These are phyloP conservation scores for Tetrapisispora arboricola DNA, from an alignment of 805 yeast genomes.

Conservation along the genomic window DNA sequence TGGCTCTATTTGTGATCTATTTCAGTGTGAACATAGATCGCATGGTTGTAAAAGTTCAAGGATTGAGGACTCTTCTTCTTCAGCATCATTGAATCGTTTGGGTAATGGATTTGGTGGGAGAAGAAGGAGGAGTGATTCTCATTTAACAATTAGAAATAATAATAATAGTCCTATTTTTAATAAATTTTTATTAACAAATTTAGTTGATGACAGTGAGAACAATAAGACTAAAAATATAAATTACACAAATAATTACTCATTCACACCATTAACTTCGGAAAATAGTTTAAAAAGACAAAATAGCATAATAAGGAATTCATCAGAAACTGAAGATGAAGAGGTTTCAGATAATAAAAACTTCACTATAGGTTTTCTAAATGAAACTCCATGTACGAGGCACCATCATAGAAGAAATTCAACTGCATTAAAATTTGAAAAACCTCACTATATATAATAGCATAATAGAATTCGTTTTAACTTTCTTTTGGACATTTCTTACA, in stretches of 20 bases:
- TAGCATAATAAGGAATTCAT: background rate
- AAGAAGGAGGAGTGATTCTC: conserved; percentile 1
- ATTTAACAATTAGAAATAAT: background rate
- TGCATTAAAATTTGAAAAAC: conserved; percentile 22
- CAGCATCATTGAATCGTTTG: background rate
- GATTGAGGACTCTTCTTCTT: background rate
- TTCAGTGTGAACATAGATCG: conserved; percentile 1
- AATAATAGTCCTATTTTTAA: background rate
- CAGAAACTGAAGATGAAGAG: background rate
- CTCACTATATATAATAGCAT: conserved; percentile 4
- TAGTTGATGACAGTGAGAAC: background rate
- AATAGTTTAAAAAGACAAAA: background rate
- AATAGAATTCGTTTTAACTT: too few species aligned
- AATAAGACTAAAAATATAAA: background rate
- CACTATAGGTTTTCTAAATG: conserved; percentile 3
- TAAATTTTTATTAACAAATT: background rate
- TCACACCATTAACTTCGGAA: background rate
- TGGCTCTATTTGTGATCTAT: background rate
- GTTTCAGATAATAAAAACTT: background rate
- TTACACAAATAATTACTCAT: background rate
- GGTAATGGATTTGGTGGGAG: background rate
- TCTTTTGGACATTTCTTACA: too few species aligned
- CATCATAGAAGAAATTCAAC: conserved; percentile 27
- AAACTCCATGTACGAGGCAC: conserved; percentile 21
- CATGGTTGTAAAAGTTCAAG: background rate